Conservation (phyloP, 169 alveolate genomes). For the Cryptosporidium xiaoi region DNA sequence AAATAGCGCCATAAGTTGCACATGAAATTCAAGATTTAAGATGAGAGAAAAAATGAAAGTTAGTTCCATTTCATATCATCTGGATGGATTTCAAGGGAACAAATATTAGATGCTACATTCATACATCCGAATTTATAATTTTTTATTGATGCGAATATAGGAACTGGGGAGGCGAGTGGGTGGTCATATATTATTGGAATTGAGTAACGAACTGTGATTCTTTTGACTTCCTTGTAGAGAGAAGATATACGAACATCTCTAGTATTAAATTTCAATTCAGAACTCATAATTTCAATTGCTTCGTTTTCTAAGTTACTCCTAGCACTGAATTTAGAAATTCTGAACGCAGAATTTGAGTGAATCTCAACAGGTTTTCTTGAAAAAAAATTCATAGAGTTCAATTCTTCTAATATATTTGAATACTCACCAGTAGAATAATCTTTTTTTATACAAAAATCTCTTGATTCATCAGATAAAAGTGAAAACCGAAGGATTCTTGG, state of each 20-base stretch:
- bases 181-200: conserved; percentile 1
- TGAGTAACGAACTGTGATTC: conserved; percentile 11
- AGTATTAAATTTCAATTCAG: neutral
- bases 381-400: conserved; percentile 7
- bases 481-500: conserved; percentile 24
- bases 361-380: neutral
- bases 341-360: neutral
- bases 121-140: neutral
- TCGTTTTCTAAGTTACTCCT: neutral
- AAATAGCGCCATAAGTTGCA: conserved; percentile 18
- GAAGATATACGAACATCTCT: conserved; percentile 41
- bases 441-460: neutral
- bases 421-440: neutral
- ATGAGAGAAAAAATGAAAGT: neutral
- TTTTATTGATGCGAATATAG: neutral
- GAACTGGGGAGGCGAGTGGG: conserved; percentile 46
- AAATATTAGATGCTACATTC: neutral
- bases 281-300: neutral
- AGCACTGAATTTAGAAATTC: neutral
- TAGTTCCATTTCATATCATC: conserved; percentile 18
- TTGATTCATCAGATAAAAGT: neutral
- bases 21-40: conserved; percentile 5
- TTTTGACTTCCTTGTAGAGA: conserved; percentile 1
- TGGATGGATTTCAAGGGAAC: conserved; percentile 17
- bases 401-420: conserved; percentile 1